Evolutionary conservation across 2,329 filamentous ascomycete genomes (phyloP).

Genomic region (Microsporum audouinii): DNA sequence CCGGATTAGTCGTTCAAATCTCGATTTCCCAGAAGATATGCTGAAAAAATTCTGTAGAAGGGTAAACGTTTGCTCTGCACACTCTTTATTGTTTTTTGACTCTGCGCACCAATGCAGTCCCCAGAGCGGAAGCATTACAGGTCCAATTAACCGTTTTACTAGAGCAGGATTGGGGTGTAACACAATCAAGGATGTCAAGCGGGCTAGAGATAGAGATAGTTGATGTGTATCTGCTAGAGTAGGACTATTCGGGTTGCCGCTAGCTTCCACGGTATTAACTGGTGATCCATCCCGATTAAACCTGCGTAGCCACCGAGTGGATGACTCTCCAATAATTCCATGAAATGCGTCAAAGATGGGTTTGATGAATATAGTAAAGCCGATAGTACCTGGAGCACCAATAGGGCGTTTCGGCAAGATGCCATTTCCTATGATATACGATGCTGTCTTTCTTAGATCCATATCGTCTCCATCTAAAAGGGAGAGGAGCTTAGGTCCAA

Average conservation of each 20-base stretch:
- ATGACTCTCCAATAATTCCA: slow-evolving; percentile 20
- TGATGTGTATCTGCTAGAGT: slow-evolving; percentile 20
- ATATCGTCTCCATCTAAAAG: slow-evolving; percentile 31
- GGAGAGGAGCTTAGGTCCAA: slow-evolving; percentile 31
- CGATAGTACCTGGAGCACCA: slow-evolving; percentile 31
- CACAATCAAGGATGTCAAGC: slow-evolving; percentile 27
- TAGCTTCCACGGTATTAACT: background rate
- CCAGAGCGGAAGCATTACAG: slow-evolving; percentile 33
- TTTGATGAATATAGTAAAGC: slow-evolving; percentile 32
- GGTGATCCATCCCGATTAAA: slow-evolving; percentile 16
- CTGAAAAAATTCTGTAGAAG: slow-evolving; percentile 33
- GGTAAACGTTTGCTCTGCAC: slow-evolving; percentile 23
- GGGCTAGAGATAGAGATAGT: slow-evolving; percentile 25
- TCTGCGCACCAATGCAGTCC: slow-evolving; percentile 29
- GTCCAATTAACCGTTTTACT: slow-evolving; percentile 31
- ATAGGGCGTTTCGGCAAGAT: slow-evolving; percentile 31
- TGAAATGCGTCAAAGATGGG: slow-evolving; percentile 31
- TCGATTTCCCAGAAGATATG: slow-evolving; percentile 27
- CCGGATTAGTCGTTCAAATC: slow-evolving; percentile 30
- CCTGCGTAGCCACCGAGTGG: slow-evolving; percentile 21
- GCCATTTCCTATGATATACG: slow-evolving; percentile 35
- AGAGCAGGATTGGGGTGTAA: slow-evolving; percentile 35
- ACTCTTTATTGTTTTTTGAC: slow-evolving; percentile 18
- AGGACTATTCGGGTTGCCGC: slow-evolving; percentile 4
- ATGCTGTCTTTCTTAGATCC: slow-evolving; percentile 32